Evolutionary conservation across 768 basidiomycete genomes (phyloP), one percentile per base, ranked within the genome.

Genomic region (Mycena floridula): DNA sequence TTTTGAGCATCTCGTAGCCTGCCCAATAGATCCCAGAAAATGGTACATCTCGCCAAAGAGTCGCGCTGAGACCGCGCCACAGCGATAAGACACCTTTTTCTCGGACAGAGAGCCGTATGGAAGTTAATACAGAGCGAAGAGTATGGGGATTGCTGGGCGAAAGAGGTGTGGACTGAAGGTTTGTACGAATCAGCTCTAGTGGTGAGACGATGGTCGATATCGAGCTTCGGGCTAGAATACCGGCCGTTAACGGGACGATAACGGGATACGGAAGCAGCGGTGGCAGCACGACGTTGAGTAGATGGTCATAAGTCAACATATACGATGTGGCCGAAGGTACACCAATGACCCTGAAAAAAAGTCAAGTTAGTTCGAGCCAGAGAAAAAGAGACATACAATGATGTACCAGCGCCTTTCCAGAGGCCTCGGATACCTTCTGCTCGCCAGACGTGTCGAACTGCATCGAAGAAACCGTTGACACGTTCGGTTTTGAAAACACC

Each of bases 21-120:
- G 90, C 89, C 96, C 96, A 99, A 57, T 99, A 99, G 25, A 95
- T 69, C 9, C 94, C 96, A 30, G 89, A 92, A 60, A 99, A 99
- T 0, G 96, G 95, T 5, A 98, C 94, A 54, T 99, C 96, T 40
- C 96, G 78, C 93, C 93, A 97, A 7, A 99, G 70, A 4, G 92
- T 95, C 2, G 94, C 79, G 1, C 87, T 87, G 7, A 99, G 72
- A 0, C 96, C 96, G 43, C 90, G 74, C 91, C 92, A 99, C 22
- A 98, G 73, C 40, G 77, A 84, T 8, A 68, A 61, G 5, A 82
- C 53, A 5, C 94, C 95, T 36, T 85, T 70, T 25, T 67, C 58
- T 21, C 71, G 74, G 9, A 87, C 82, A 9, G 89, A 63, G 0
- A 53, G 59, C 0, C 75, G 73, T 47, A 94, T 69, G 3, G 84